Conservation (phyloP, 1,284 basidiomycete species). For the Ganoderma meredithae region DNA sequence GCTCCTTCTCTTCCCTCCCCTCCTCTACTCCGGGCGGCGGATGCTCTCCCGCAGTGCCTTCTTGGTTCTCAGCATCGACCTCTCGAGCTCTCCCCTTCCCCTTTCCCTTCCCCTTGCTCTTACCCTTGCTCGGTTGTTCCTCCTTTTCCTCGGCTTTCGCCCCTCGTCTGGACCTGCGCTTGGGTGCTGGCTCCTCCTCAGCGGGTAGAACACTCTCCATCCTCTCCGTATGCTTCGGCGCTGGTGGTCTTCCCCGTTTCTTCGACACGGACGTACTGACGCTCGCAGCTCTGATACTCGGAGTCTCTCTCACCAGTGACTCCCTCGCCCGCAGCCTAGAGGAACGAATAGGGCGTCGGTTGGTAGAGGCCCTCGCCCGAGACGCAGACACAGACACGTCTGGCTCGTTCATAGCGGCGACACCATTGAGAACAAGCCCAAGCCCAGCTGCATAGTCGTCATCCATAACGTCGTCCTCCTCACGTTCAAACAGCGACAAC, state of each 20-base stretch:
- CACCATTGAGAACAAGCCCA: slow-evolving; percentile 9
- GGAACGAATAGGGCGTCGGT: not conserved
- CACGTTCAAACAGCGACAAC: not conserved
- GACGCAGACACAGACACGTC: slow-evolving; percentile 7
- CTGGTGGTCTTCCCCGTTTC: slow-evolving; percentile 21
- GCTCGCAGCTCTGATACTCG: not conserved
- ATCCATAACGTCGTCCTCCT: not conserved
- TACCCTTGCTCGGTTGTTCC: not conserved
- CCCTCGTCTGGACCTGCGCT: not conserved
- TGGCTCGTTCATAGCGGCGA: slow-evolving; percentile 8
- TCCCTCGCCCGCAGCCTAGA: not conserved
- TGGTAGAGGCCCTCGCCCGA: not conserved
- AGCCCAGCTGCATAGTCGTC: slow-evolving; percentile 24
- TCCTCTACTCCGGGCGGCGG: not conserved
- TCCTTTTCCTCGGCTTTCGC: not conserved
- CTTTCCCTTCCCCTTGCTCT: not conserved
- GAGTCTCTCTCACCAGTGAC: not conserved
- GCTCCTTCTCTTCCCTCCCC: not conserved
- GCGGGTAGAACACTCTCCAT: not conserved
- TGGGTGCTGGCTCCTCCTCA: not conserved
- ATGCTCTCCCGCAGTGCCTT: not conserved
- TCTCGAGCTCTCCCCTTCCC: not conserved
- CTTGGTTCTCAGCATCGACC: not conserved
- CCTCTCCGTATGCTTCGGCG: slow-evolving; percentile 12
- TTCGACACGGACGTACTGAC: not conserved